phyloP scores from a whole-genome alignment of 2,329 filamentous ascomycete species.

The Arthrobotrys iridis region DNA sequence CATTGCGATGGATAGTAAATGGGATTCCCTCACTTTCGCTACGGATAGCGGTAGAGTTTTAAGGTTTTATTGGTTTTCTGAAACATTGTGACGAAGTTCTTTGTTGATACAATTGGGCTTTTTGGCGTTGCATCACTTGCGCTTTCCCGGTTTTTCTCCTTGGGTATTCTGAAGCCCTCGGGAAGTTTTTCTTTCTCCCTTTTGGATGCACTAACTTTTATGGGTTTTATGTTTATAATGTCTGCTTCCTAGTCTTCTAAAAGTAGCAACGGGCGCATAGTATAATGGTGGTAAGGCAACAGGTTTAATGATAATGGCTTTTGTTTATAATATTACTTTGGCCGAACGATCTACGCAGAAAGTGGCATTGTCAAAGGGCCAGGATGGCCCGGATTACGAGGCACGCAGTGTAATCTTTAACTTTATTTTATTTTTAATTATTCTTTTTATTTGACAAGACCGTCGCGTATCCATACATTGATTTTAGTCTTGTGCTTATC shows the following conservation, averaged over 20 bases:
- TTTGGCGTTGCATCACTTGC: not conserved
- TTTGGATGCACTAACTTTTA: not conserved
- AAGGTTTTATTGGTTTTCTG: not conserved
- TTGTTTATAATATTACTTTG: not conserved
- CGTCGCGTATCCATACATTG: too few species aligned
- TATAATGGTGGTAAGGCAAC: not conserved
- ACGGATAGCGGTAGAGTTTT: not conserved
- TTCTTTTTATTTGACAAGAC: too few species aligned
- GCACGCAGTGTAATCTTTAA: too few species aligned
- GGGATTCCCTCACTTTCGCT: not conserved
- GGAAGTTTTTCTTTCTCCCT: too few species aligned
- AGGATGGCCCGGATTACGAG: too few species aligned
- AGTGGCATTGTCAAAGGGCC: too few species aligned
- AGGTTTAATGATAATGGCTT: not conserved
- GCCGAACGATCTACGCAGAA: not conserved
- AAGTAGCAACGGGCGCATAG: not conserved
- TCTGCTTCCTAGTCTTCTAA: not conserved
- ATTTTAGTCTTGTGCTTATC: too few species aligned
- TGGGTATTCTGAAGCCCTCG: not conserved
- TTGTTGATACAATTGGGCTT: slow-evolving; percentile 8
- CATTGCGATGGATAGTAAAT: not conserved
- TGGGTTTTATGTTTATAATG: not conserved
- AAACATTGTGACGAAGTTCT: not conserved
- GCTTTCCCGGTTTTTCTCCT: not conserved
- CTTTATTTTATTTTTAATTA: too few species aligned